phyloP scores from a whole-genome alignment of 176 grass and related monocot species.

The Phoenix dactylifera region DNA sequence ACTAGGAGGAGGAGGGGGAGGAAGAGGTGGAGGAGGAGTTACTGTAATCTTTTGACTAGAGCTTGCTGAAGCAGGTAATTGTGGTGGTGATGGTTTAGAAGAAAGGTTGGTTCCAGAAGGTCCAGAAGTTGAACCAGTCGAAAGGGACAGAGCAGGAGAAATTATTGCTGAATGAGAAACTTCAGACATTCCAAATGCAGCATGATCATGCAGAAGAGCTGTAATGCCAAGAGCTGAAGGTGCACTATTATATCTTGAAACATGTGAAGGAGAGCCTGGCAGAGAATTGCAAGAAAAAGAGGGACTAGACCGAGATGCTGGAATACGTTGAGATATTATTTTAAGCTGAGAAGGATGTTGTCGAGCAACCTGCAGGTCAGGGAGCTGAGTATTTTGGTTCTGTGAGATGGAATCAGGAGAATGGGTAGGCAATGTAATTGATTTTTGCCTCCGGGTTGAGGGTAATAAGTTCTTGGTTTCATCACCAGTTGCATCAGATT shows the following conservation, averaged over 20 bases:
- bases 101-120: conserved; percentile 14
- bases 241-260: conserved; percentile 46
- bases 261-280: conserved; percentile 36
- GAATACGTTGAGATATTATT: conserved; percentile 55
- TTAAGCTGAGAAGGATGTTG: conserved; percentile 13
- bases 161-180: conserved; percentile 23
- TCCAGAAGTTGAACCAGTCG: conserved; percentile 3
- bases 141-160: conserved; percentile 8
- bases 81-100: conserved; percentile 22
- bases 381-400: conserved; percentile 24
- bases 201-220: conserved; percentile 58
- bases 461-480: conserved; percentile 2
- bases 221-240: conserved; percentile 71
- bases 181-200: conserved; percentile 24
- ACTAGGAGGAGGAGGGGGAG: not conserved
- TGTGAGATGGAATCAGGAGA: conserved; percentile 8
- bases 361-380: conserved; percentile 18
- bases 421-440: conserved; percentile 2
- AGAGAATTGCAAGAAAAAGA: conserved; percentile 28
- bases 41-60: not conserved
- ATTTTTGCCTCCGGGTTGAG: conserved; percentile 4
- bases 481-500: conserved; percentile 4
- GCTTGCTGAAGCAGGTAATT: conserved; percentile 5
- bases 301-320: conserved; percentile 46
- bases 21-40: not conserved